Conservation (phyloP, 2,329 filamentous ascomycete species). For the Torrubiellomyces zombiae region DNA sequence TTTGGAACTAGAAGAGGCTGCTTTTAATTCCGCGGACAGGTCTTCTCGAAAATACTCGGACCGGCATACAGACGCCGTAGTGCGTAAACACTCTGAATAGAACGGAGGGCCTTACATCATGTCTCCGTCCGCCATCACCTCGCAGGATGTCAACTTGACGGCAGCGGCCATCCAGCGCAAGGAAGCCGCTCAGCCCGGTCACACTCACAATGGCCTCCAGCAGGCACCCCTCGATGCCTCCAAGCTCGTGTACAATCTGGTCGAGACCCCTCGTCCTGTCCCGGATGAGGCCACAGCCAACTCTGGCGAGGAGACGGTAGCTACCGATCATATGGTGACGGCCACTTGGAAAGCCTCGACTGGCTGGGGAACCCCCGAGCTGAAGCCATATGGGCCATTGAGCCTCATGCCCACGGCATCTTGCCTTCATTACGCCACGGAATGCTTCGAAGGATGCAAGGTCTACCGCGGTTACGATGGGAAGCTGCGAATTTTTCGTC, state of each 20-base stretch:
- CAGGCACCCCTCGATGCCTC: slow-evolving; percentile 44
- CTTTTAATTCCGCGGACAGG: too few relatives aligned
- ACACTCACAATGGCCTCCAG: slow-evolving; percentile 16
- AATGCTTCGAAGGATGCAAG: slow-evolving; percentile 80
- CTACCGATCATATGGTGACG: slow-evolving; percentile 82
- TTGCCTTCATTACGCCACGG: slow-evolving; percentile 74
- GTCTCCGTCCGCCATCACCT: slow-evolving; percentile 28
- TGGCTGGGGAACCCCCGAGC: slow-evolving; percentile 60
- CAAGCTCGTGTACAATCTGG: slow-evolving; percentile 38
- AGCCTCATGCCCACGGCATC: slow-evolving; percentile 67
- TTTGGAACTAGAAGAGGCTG: too few relatives aligned
- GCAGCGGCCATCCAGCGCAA: slow-evolving; percentile 35
- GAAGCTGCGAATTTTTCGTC: slow-evolving; percentile 62
- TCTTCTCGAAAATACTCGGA: too few relatives aligned
- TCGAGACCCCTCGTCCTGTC: slow-evolving; percentile 31
- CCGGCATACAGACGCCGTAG: too few relatives aligned
- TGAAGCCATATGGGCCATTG: slow-evolving; percentile 63
- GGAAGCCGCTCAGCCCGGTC: slow-evolving; percentile 19
- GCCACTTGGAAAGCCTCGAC: slow-evolving; percentile 44
- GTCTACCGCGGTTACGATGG: slow-evolving; percentile 66
- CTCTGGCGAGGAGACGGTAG: slow-evolving; percentile 34
- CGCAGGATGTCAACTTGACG: slow-evolving; percentile 33
- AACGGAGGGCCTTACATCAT: too few relatives aligned
- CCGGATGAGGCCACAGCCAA: slow-evolving; percentile 31
- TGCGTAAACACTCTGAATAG: too few relatives aligned